Base-by-base conservation (phyloP, 75 land plant genomes). In the Selaginella tamariscina region DNA sequence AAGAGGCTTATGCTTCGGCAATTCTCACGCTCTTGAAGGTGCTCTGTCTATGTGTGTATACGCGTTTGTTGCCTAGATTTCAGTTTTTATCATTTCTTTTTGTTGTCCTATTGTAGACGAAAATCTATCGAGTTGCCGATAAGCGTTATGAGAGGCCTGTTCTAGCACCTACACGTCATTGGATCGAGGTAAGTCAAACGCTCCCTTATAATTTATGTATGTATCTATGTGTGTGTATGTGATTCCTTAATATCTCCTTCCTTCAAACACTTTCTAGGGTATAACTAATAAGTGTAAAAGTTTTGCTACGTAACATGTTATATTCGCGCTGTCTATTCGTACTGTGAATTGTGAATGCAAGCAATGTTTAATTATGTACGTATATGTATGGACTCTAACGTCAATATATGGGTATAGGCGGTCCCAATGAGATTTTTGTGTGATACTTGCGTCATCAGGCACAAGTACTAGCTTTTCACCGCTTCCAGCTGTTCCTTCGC, bases 181-280 rank as follows among this genome's bases (percentile, higher is more conserved):
- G 98, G 98, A 93, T 93, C 31, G 82, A 84, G 90, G 97, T 89
- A 27, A n/a, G n/a, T n/a, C n/a, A n/a, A n/a, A n/a, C n/a, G n/a
- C n/a, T n/a, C n/a, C n/a, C n/a, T n/a, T n/a, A n/a, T n/a, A n/a
- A n/a, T n/a, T n/a, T n/a, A n/a, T n/a, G n/a, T n/a, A n/a, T n/a
- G n/a, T n/a, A n/a, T n/a, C n/a, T n/a, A n/a, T n/a, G n/a, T n/a
- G n/a, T n/a, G n/a, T n/a, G n/a, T n/a, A n/a, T n/a, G n/a, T n/a
- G n/a, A n/a, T n/a, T n/a, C n/a, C n/a, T n/a, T n/a, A n/a, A n/a
- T n/a, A n/a, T n/a, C n/a, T n/a, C n/a, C n/a, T n/a, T n/a, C n/a
- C n/a, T n/a, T n/a, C n/a, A n/a, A n/a, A n/a, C n/a, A n/a, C n/a
- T n/a, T n/a, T n/a, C n/a, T n/a, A n/a, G n/a, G n/a, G n/a, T n/a